Evolutionary conservation across 1,284 basidiomycete species (phyloP), one percentile per base, ranked within the genome.

Genomic region (Puccinia novopanici): DNA sequence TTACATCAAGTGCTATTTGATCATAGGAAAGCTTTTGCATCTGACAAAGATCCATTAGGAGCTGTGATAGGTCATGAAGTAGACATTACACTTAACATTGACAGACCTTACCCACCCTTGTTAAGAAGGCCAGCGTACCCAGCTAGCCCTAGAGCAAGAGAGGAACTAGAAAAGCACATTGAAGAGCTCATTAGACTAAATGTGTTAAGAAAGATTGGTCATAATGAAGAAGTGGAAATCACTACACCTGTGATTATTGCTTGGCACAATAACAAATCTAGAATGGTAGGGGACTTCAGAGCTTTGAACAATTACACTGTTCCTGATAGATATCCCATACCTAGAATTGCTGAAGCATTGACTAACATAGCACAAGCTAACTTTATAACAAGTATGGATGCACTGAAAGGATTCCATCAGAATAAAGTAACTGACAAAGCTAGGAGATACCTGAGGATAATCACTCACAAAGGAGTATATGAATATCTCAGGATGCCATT

Each of bases 351-450:
- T 1, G 54, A 75, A 40, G 3, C 30, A 1, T 10, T 75, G 0
- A 61, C 55, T 4, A 55, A 37, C 3, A 3, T 75, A 5, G 22
- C 37, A 3, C 22, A 37, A 2, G 55, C 73, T 15, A 55, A 61
- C n/a, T 55, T 42, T 55, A 75, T 75, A 19, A 57, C 54, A n/a
- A n/a, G 50, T 19, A 73, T 73, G 71, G 71, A 73, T 54, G 50
- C 40, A 5, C 22, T 75, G 30, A 75, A 75, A 63, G 73, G 73
- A 2, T 73, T 73, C 37, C 71, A 73, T 27, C 71, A 73, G 52
- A 73, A 55, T n/a, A 8, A 30, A 19, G 22, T 61, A 0, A 22
- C 37, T 3, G 50, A 54, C 3, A 12, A 54, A 1, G 34, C 13
- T 24, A 57, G 37, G 10, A 15, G 30, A 19, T 42, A 37, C 30